These are phyloP conservation scores for Pythium insidiosum DNA, from an alignment of 352 stramenopile genomes.

Conservation along the genomic window DNA sequence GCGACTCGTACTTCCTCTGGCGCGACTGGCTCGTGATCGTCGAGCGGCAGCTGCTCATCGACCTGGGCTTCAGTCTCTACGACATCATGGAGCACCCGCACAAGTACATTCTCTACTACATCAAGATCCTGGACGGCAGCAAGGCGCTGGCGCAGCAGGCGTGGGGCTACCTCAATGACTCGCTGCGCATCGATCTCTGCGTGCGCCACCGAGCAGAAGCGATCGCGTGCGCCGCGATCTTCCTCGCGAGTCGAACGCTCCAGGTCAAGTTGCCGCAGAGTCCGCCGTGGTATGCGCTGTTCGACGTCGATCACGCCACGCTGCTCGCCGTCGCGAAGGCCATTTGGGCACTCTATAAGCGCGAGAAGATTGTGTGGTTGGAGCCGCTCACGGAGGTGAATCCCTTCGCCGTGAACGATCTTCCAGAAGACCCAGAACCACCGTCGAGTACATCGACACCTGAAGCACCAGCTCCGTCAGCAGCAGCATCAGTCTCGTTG, in stretches of 20 bases:
- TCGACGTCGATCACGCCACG: slow-evolving; percentile 47
- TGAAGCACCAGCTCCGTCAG: no score
- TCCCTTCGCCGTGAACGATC: slow-evolving; percentile 53
- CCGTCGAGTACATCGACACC: neutral
- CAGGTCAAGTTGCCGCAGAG: slow-evolving; percentile 41
- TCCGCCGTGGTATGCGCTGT: slow-evolving; percentile 58
- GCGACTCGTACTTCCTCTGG: slow-evolving; percentile 57
- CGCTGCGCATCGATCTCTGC: slow-evolving; percentile 76
- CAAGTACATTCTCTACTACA: slow-evolving; percentile 92
- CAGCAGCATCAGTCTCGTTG: no score
- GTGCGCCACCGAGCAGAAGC: slow-evolving; percentile 71
- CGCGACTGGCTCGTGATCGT: slow-evolving; percentile 83
- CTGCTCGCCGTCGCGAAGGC: slow-evolving; percentile 38
- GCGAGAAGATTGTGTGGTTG: slow-evolving; percentile 53
- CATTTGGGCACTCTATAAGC: slow-evolving; percentile 56
- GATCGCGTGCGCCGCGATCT: slow-evolving; percentile 88
- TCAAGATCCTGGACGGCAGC: slow-evolving; percentile 79
- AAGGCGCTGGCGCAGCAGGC: slow-evolving; percentile 68
- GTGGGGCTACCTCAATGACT: slow-evolving; percentile 91
- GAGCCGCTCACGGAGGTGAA: slow-evolving; percentile 64
- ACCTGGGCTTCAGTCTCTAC: slow-evolving; percentile 91
- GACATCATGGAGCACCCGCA: slow-evolving; percentile 89
- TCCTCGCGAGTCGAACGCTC: slow-evolving; percentile 66
- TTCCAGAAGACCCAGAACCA: slow-evolving; percentile 8
- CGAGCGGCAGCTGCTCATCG: slow-evolving; percentile 87